Evolutionary conservation across 352 stramenopile genomes (phyloP).

Genomic region (Pythium diclinum): DNA sequence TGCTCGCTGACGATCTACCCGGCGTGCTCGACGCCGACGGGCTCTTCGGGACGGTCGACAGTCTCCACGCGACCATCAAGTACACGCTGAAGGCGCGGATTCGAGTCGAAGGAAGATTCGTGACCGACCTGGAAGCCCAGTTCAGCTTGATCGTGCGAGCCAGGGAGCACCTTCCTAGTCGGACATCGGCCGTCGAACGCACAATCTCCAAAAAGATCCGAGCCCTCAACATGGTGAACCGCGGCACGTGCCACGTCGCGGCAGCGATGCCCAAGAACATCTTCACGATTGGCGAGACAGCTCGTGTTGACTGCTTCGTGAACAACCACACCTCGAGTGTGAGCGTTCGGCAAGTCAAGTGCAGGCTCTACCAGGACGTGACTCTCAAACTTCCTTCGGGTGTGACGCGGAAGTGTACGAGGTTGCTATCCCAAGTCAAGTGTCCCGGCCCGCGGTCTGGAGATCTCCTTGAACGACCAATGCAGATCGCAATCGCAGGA

Average conservation of each 20-base stretch:
- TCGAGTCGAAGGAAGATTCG: conserved; percentile 64
- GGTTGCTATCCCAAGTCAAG: conserved; percentile 51
- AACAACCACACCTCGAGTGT: conserved; percentile 68
- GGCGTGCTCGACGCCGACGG: conserved; percentile 57
- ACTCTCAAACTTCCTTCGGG: conserved; percentile 41
- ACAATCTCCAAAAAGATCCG: conserved; percentile 65
- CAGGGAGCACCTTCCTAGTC: conserved; percentile 28
- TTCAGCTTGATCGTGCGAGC: conserved; percentile 49
- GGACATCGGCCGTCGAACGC: conserved; percentile 40
- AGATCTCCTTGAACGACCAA: conserved; percentile 55
- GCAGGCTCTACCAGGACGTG: conserved; percentile 60
- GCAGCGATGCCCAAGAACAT: conserved; percentile 65
- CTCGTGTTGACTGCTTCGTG: conserved; percentile 64
- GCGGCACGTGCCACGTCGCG: conserved; percentile 57
- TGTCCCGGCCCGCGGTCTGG: conserved; percentile 43
- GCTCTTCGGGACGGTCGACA: conserved; percentile 45
- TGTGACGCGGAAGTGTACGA: conserved; percentile 35
- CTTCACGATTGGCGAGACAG: conserved; percentile 52
- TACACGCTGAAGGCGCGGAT: conserved; percentile 70
- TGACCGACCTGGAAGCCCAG: conserved; percentile 64
- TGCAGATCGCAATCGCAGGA: conserved; percentile 51
- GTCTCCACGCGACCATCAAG: conserved; percentile 68
- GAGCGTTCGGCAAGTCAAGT: conserved; percentile 45
- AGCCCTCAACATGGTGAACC: conserved; percentile 49
- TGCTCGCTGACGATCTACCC: conserved; percentile 47